Conservation (phyloP, 306 rosid species). For the Arachis stenosperma region DNA sequence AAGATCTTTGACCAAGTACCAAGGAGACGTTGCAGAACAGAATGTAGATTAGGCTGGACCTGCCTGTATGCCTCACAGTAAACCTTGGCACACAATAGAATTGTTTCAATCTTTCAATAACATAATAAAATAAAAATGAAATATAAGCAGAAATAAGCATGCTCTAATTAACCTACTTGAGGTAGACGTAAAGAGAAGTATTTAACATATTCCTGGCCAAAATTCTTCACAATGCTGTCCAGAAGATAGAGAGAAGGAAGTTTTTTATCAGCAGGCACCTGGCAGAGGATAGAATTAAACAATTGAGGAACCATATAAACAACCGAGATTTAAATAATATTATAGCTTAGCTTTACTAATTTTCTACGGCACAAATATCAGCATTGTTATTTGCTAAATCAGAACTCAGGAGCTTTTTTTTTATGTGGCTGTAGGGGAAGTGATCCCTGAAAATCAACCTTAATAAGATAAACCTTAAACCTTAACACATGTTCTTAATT, state of each 20-base stretch:
- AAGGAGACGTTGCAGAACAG: conserved; percentile 87
- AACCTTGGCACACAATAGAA: conserved; percentile 52
- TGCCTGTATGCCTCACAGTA: conserved; percentile 87
- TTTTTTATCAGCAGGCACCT: conserved; percentile 88
- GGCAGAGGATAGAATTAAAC: conserved; percentile 48
- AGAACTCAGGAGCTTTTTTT: no score
- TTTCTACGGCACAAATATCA: no score
- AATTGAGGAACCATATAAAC: background rate
- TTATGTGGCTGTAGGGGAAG: no score
- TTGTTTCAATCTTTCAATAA: conserved; percentile 27
- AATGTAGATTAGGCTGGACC: conserved; percentile 65
- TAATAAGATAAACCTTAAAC: no score
- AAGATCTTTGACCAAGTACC: conserved; percentile 88
- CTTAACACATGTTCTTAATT: no score
- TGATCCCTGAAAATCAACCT: no score
- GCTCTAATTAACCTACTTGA: background rate
- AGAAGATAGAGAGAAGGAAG: conserved; percentile 86
- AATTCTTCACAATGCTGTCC: conserved; percentile 93
- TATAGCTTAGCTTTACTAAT: background rate
- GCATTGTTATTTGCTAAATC: no score
- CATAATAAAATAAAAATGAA: conserved; percentile 17
- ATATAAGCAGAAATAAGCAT: conserved; percentile 22
- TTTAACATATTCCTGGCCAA: conserved; percentile 75
- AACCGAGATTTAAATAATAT: conserved; percentile 13
- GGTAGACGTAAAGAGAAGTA: conserved; percentile 62